Conservation (phyloP, 192 early-diverging fungal species). For the Mortierella hygrophila region DNA sequence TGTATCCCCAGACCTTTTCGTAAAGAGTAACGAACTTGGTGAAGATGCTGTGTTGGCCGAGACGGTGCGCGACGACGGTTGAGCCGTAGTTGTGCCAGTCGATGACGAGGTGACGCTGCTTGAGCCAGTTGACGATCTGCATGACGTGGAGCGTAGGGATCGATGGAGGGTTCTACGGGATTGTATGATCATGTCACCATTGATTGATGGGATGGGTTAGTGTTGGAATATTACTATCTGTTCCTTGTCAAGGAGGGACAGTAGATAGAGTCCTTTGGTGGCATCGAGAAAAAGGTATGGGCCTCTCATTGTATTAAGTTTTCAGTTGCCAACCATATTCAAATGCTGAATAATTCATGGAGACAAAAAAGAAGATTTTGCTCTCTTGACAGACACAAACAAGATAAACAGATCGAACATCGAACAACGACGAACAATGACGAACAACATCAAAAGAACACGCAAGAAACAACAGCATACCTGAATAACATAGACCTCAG, state of each 20-base stretch:
- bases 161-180: constrained; percentile 88
- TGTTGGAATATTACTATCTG: not conserved
- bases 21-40: constrained; percentile 58
- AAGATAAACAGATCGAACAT: not conserved
- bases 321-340: too few species aligned
- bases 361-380: not conserved
- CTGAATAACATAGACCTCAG: constrained; percentile 84
- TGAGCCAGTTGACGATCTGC: constrained; percentile 73
- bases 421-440: not conserved
- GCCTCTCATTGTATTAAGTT: too few species aligned
- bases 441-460: not conserved
- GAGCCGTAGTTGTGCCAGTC: constrained; percentile 99
- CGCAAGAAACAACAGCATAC: constrained; percentile 52
- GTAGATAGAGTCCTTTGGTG: too few species aligned
- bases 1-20: constrained; percentile 72
- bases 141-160: constrained; percentile 91
- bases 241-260: too few species aligned
- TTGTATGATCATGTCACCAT: not conserved
- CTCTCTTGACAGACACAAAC: not conserved
- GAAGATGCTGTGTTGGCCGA: constrained; percentile 66
- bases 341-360: not conserved
- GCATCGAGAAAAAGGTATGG: too few species aligned
- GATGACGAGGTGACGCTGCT: constrained; percentile 82
- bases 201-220: not conserved
- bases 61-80: constrained; percentile 82